phyloP scores from a whole-genome alignment of 768 basidiomycete species.

The Suillus discolor region DNA sequence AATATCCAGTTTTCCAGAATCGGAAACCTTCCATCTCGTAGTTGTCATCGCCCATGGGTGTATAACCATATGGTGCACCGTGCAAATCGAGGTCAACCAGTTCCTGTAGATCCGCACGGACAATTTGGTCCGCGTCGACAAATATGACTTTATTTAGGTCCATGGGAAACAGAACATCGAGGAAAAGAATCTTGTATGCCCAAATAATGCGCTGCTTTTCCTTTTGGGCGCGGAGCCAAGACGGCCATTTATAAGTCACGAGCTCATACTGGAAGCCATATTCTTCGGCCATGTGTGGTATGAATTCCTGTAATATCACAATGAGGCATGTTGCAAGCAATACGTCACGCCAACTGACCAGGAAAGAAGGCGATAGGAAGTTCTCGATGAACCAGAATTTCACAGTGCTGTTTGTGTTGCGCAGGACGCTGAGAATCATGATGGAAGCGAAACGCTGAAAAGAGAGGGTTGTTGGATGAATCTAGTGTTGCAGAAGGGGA shows the following conservation, averaged over 20 bases:
- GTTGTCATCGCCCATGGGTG: slow-evolving; percentile 97
- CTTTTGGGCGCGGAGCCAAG: slow-evolving; percentile 94
- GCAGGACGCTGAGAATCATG: slow-evolving; percentile 96
- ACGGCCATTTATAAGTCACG: slow-evolving; percentile 99
- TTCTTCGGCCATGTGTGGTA: slow-evolving; percentile 87
- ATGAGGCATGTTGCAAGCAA: background rate
- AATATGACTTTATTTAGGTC: slow-evolving; percentile 99
- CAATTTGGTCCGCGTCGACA: slow-evolving; percentile 97
- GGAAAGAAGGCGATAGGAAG: slow-evolving; percentile 96
- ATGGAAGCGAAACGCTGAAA: slow-evolving; percentile 91
- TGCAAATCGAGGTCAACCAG: slow-evolving; percentile 91
- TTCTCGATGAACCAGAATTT: slow-evolving; percentile 99
- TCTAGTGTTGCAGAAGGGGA: background rate
- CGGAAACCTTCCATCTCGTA: slow-evolving; percentile 96
- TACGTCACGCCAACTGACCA: slow-evolving; percentile 50
- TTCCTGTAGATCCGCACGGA: slow-evolving; percentile 93
- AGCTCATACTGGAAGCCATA: slow-evolving; percentile 97
- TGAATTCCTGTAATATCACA: slow-evolving; percentile 69
- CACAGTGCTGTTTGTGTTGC: slow-evolving; percentile 91
- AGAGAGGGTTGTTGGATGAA: slow-evolving; percentile 8
- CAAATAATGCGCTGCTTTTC: slow-evolving; percentile 99
- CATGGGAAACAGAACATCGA: slow-evolving; percentile 99
- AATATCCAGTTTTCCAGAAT: slow-evolving; percentile 98
- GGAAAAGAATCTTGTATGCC: slow-evolving; percentile 99
- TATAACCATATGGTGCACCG: slow-evolving; percentile 93